Conservation (phyloP, 345 rosid species). For the Murraya paniculata region DNA sequence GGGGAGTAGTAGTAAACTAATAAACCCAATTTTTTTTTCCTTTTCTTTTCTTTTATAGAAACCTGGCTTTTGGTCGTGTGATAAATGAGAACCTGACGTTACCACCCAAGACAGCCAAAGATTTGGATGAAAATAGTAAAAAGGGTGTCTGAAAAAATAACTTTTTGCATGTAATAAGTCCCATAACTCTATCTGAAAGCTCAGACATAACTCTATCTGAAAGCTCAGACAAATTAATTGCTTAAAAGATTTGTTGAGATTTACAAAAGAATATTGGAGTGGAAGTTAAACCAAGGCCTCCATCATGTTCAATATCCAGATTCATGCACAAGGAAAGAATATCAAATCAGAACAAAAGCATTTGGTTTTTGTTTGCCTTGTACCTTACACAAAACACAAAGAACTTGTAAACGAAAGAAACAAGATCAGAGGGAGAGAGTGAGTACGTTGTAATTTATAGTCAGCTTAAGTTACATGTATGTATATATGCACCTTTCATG, state of each 20-base stretch:
- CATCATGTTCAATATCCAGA: too few relatives aligned
- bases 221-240: neutral
- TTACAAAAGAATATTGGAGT: neutral
- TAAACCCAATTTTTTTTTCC: too few relatives aligned
- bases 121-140: neutral
- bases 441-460: neutral
- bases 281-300: neutral
- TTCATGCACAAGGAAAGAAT: neutral
- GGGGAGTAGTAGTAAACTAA: too few relatives aligned
- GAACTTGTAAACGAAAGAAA: neutral
- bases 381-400: neutral
- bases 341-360: neutral
- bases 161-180: neutral
- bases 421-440: too few relatives aligned
- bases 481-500: slow-evolving; percentile 36
- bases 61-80: neutral
- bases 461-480: neutral
- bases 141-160: neutral
- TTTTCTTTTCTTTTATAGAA: neutral
- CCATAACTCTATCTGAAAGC: neutral
- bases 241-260: neutral
- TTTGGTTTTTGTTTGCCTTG: neutral
- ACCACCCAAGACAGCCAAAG: neutral
- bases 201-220: neutral
- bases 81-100: neutral